These are phyloP conservation scores for Jimgerdemannia flammicorona DNA, from an alignment of 192 early-diverging fungal genomes.

Conservation along the genomic window DNA sequence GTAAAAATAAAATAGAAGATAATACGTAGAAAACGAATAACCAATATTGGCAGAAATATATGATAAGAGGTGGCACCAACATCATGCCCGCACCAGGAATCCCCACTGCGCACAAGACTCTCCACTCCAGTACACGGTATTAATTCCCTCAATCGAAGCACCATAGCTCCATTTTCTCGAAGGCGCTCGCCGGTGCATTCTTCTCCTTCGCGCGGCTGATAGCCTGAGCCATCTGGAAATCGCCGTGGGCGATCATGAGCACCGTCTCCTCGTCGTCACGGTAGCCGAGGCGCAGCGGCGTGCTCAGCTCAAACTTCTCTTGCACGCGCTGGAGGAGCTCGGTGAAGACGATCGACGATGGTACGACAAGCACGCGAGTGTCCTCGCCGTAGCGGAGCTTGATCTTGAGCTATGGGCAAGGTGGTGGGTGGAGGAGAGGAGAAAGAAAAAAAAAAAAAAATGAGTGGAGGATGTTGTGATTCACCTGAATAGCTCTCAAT, in stretches of 20 bases:
- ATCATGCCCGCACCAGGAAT: too few species aligned
- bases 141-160: slow-evolving; percentile 19
- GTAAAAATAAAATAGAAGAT: too few species aligned
- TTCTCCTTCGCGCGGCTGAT: slow-evolving; percentile 49
- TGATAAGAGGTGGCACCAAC: too few species aligned
- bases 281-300: slow-evolving; percentile 65
- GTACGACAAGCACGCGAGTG: slow-evolving; percentile 59
- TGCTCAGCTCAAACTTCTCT: slow-evolving; percentile 54
- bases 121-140: neutral
- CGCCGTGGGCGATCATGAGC: slow-evolving; percentile 89
- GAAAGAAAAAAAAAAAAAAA: neutral
- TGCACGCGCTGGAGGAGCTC: slow-evolving; percentile 51
- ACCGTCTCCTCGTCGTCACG: slow-evolving; percentile 86
- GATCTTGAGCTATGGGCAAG: slow-evolving; percentile 29
- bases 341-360: slow-evolving; percentile 40
- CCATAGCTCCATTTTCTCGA: slow-evolving; percentile 60
- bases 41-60: too few species aligned
- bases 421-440: too few species aligned
- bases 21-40: too few species aligned
- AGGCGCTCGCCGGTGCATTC: slow-evolving; percentile 34
- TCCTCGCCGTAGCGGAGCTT: slow-evolving; percentile 63
- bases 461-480: neutral
- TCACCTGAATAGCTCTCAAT: neutral
- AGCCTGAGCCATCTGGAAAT: slow-evolving; percentile 71
- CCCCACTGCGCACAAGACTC: too few species aligned